Percentiles rank a stretch among this genome's conserved stretches.
Conservation (phyloP, 768 basidiomycete species). For the Hydnomerulius pinastri region DNA sequence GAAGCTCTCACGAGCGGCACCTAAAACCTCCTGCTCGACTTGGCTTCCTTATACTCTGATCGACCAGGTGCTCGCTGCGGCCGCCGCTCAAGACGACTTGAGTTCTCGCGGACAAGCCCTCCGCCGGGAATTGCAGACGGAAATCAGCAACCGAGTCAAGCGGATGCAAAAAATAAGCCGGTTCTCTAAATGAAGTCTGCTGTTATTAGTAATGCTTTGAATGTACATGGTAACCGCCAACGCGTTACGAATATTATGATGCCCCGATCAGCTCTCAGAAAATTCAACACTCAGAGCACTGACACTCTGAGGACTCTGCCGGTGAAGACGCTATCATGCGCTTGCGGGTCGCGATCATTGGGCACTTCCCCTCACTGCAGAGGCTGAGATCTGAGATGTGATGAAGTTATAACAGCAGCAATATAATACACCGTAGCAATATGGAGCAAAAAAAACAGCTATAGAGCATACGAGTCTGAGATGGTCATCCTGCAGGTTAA, state of each 20-base stretch:
- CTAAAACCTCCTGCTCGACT: slow-evolving; percentile 58
- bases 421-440: slow-evolving; percentile 26
- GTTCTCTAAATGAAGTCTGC: slow-evolving; percentile 24
- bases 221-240: background rate
- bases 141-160: slow-evolving; percentile 64
- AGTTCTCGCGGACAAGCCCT: slow-evolving; percentile 42
- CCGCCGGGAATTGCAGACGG: slow-evolving; percentile 54
- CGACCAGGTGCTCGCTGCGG: slow-evolving; percentile 76
- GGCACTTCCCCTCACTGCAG: too few species aligned
- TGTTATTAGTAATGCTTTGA: background rate
- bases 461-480: background rate
- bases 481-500: background rate
- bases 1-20: slow-evolving; percentile 51
- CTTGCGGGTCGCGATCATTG: too few species aligned
- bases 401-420: too few species aligned
- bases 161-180: slow-evolving; percentile 67
- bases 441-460: background rate
- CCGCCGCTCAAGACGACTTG: slow-evolving; percentile 52
- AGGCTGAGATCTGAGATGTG: too few species aligned
- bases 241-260: background rate
- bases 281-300: too few species aligned
- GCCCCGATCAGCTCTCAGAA: too few species aligned
- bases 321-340: too few species aligned
- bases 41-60: slow-evolving; percentile 86
- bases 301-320: too few species aligned